Conservation (phyloP, 805 yeast genomes). For the Hanseniaspora lindneri region DNA sequence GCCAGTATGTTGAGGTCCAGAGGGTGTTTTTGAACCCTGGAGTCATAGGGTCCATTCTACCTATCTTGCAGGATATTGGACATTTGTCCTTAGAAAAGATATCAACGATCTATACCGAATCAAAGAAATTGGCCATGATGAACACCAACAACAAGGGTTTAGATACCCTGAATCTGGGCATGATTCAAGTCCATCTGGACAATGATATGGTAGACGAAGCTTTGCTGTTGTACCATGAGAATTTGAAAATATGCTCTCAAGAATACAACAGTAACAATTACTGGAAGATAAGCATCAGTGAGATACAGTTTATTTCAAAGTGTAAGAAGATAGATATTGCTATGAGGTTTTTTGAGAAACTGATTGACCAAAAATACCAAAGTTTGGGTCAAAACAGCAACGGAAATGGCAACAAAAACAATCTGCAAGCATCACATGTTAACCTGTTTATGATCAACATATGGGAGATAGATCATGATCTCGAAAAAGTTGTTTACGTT, state of each 20-base stretch:
- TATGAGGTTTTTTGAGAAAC: conserved; percentile 61
- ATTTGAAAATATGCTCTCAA: conserved; percentile 36
- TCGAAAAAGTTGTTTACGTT: conserved; percentile 45
- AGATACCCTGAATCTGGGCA: conserved; percentile 43
- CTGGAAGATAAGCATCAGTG: conserved; percentile 57
- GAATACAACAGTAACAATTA: conserved; percentile 37
- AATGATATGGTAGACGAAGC: conserved; percentile 58
- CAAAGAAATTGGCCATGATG: conserved; percentile 29
- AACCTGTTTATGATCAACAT: conserved; percentile 52
- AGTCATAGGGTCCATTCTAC: conserved; percentile 57
- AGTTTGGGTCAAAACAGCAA: background rate
- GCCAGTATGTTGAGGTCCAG: conserved; percentile 1
- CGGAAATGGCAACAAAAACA: conserved; percentile 37
- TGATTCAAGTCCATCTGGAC: conserved; percentile 60
- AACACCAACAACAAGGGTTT: conserved; percentile 25
- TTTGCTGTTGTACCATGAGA: conserved; percentile 43
- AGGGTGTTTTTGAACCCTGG: conserved; percentile 43
- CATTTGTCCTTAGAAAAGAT: conserved; percentile 48
- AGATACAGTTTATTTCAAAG: conserved; percentile 64
- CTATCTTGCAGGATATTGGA: conserved; percentile 50
- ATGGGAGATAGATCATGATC: conserved; percentile 44
- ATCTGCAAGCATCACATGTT: conserved; percentile 61
- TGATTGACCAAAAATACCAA: conserved; percentile 57
- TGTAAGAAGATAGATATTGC: conserved; percentile 64
- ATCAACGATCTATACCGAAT: conserved; percentile 41